Percentiles rank a stretch among this genome's conserved stretches.
Conservation (phyloP, 495 filamentous ascomycete species). For the Melanomma pulvis-pyrius region DNA sequence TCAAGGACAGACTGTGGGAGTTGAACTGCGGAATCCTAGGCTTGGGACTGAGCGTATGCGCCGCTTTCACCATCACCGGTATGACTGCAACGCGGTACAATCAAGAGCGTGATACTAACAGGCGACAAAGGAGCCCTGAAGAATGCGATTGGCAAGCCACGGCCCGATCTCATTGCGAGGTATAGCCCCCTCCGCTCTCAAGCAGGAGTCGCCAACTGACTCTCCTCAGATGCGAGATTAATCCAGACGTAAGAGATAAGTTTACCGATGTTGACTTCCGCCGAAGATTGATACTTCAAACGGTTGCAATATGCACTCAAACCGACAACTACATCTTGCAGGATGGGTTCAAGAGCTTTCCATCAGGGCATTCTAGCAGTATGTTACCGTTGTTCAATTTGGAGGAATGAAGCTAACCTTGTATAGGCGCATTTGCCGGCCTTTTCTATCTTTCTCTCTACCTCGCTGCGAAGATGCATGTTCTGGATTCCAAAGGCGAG, state of each 20-base stretch:
- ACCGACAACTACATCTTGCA: conserved; percentile 66
- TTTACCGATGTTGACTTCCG: not conserved
- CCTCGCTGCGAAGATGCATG: conserved; percentile 58
- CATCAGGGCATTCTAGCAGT: conserved; percentile 64
- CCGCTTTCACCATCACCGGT: conserved; percentile 74
- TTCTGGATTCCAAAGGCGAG: conserved; percentile 69
- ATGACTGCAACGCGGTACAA: not conserved
- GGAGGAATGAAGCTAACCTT: conserved; percentile 8
- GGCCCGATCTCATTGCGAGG: conserved; percentile 71
- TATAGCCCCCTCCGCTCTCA: conserved; percentile 14
- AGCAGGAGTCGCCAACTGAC: conserved; percentile 57
- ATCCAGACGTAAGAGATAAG: not conserved
- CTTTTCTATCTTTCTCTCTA: conserved; percentile 78
- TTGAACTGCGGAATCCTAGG: conserved; percentile 80
- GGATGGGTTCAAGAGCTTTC: conserved; percentile 86
- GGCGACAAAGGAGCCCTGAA: conserved; percentile 64
- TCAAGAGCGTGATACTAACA: not conserved
- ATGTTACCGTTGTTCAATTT: conserved; percentile 23
- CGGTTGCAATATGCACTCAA: conserved; percentile 65
- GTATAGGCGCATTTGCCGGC: conserved; percentile 67
- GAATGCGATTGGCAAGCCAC: conserved; percentile 82
- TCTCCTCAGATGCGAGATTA: conserved; percentile 45
- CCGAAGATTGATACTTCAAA: not conserved
- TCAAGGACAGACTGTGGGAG: conserved; percentile 73
- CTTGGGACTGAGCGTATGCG: conserved; percentile 65